phyloP scores from a whole-genome alignment of 2,329 filamentous ascomycete genomes.

The Alternaria postmessia region DNA sequence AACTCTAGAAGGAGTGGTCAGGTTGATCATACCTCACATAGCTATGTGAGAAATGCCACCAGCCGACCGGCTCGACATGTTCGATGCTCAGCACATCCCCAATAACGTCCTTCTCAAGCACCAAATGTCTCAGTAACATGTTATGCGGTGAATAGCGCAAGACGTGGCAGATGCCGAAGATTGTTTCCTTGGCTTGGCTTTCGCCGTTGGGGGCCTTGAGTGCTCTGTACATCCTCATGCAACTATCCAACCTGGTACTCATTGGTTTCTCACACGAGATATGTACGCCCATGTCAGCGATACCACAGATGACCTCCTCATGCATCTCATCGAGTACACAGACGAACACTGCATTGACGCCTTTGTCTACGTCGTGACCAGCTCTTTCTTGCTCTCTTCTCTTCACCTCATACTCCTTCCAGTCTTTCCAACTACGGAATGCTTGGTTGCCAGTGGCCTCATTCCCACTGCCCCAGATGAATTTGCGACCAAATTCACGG shows the following conservation, averaged over 20 bases:
- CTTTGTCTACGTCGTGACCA: conserved; percentile 36
- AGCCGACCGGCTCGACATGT: conserved; percentile 93
- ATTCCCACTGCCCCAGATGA: conserved; percentile 70
- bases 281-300: conserved; percentile 75
- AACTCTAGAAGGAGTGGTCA: neutral
- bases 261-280: conserved; percentile 97
- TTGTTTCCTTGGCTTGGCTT: conserved; percentile 30
- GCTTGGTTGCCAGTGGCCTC: conserved; percentile 67
- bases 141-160: conserved; percentile 94
- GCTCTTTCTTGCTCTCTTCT: conserved; percentile 61
- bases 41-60: conserved; percentile 80
- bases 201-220: conserved; percentile 46
- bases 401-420: conserved; percentile 73
- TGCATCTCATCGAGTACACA: conserved; percentile 91
- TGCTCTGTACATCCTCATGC: conserved; percentile 74
- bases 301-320: conserved; percentile 76
- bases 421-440: conserved; percentile 78
- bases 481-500: conserved; percentile 70
- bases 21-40: conserved; percentile 64
- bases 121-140: conserved; percentile 78
- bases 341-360: conserved; percentile 68
- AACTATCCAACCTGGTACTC: conserved; percentile 79
- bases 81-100: conserved; percentile 87
- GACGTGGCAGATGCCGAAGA: conserved; percentile 95
- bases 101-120: conserved; percentile 77